Conservation (phyloP, 1,284 basidiomycete species). For the Rhodotorula sp. region DNA sequence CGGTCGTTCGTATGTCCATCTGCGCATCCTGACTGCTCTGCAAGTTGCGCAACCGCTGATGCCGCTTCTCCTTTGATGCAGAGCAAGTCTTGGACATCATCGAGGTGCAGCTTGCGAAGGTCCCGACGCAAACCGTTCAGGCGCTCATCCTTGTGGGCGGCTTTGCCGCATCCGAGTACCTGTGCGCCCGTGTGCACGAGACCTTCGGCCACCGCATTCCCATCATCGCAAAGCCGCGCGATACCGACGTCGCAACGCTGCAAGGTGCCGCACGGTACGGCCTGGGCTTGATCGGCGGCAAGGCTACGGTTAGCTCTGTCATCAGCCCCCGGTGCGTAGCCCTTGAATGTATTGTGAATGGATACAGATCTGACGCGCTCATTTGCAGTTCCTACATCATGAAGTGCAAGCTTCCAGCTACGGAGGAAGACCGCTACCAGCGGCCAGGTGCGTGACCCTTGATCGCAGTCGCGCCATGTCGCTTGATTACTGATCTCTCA, state of each 20-base stretch:
- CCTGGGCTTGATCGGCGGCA: slow-evolving; percentile 58
- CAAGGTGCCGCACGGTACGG: slow-evolving; percentile 78
- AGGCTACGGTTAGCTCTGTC: slow-evolving; percentile 70
- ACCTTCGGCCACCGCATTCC: slow-evolving; percentile 64
- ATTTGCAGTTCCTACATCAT: slow-evolving; percentile 63
- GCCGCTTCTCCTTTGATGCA: slow-evolving; percentile 65
- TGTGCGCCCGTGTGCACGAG: slow-evolving; percentile 69
- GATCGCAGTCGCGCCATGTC: neutral
- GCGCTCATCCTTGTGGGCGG: slow-evolving; percentile 79
- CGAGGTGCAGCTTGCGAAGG: slow-evolving; percentile 64
- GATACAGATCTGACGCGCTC: slow-evolving; percentile 73
- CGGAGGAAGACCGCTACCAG: slow-evolving; percentile 71
- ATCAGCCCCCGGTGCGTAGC: slow-evolving; percentile 65
- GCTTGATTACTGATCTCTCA: neutral
- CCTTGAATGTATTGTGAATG: slow-evolving; percentile 59
- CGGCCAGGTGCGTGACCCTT: slow-evolving; percentile 62
- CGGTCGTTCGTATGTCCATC: slow-evolving; percentile 56
- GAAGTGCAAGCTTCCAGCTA: slow-evolving; percentile 82
- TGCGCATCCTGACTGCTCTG: neutral
- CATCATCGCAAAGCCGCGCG: slow-evolving; percentile 72
- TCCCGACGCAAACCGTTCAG: slow-evolving; percentile 66
- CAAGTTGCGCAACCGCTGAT: neutral
- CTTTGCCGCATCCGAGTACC: slow-evolving; percentile 76
- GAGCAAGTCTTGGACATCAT: slow-evolving; percentile 69
- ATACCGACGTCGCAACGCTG: slow-evolving; percentile 77